Percentiles rank a stretch among this genome's conserved stretches.
Conservation (phyloP, 1,139 yeast species). For the Yamadazyma atlantica region DNA sequence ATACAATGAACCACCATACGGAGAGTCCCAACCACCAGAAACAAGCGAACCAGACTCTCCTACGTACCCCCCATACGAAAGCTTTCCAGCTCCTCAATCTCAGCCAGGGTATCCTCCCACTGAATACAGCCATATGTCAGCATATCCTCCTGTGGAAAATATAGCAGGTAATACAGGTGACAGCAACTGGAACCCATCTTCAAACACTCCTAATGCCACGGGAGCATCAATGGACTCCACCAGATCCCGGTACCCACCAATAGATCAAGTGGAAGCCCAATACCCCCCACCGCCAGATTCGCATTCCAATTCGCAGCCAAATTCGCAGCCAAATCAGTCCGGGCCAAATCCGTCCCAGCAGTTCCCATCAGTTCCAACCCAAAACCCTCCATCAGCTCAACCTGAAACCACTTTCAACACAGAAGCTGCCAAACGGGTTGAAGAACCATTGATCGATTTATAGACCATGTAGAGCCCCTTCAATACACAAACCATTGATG, state of each 20-base stretch:
- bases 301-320: not conserved
- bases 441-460: slow-evolving; percentile 40
- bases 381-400: not conserved
- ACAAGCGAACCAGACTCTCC: slow-evolving; percentile 4
- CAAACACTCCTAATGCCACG: slow-evolving; percentile 6
- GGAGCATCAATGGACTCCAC: slow-evolving; percentile 14
- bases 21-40: slow-evolving; percentile 8
- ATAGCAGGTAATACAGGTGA: too few relatives aligned
- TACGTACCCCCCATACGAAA: slow-evolving; percentile 1
- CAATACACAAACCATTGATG: too few relatives aligned
- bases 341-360: not conserved
- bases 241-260: slow-evolving; percentile 16
- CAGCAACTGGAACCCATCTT: slow-evolving; percentile 1
- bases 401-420: not conserved
- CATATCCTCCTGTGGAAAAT: slow-evolving; percentile 12
- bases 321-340: slow-evolving; percentile 1
- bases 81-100: slow-evolving; percentile 3
- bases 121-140: slow-evolving; percentile 8
- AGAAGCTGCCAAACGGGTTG: slow-evolving; percentile 11
- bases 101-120: not conserved
- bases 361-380: not conserved
- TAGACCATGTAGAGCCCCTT: slow-evolving; percentile 13
- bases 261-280: slow-evolving; percentile 12
- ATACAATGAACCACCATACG: slow-evolving; percentile 8
- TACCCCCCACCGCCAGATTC: slow-evolving; percentile 8